Evolutionary conservation across 2,329 filamentous ascomycete genomes (phyloP).

Genomic region (Aspergillus pseudoglaucus): DNA sequence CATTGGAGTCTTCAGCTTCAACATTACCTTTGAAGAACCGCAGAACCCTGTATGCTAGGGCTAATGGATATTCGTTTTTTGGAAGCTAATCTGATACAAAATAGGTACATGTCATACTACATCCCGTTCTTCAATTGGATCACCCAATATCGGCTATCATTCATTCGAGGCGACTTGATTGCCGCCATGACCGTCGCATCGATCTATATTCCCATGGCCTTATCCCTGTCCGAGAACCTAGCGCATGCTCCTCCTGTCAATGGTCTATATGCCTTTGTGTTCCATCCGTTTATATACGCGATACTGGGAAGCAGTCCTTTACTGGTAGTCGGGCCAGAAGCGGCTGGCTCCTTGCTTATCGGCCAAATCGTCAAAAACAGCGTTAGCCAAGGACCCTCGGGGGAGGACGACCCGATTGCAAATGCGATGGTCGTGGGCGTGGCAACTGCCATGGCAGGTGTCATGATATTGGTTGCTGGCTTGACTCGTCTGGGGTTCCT

Average conservation of each 20-base stretch:
- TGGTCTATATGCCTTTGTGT: constrained; percentile 87
- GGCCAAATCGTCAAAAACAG: constrained; percentile 77
- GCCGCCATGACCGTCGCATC: constrained; percentile 94
- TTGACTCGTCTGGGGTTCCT: constrained; percentile 81
- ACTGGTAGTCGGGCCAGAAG: constrained; percentile 92
- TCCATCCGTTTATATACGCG: constrained; percentile 87
- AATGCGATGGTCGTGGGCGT: constrained; percentile 83
- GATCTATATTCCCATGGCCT: constrained; percentile 94
- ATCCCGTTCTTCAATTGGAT: constrained; percentile 89
- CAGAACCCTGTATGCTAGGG: constrained; percentile 59
- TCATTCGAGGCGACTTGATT: constrained; percentile 77
- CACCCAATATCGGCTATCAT: constrained; percentile 73
- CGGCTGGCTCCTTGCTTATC: constrained; percentile 82
- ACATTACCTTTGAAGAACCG: constrained; percentile 68
- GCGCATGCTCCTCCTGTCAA: constrained; percentile 90
- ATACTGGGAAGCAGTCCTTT: constrained; percentile 85
- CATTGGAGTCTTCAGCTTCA: constrained; percentile 64
- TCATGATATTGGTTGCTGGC: constrained; percentile 81
- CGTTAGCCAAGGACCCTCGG: constrained; percentile 61
- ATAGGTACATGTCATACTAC: constrained; percentile 86
- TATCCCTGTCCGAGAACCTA: constrained; percentile 87
- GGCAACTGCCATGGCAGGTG: constrained; percentile 78
- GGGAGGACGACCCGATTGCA: constrained; percentile 60
- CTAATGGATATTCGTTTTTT: not conserved
- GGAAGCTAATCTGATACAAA: not conserved